Evolutionary conservation across 2,329 filamentous ascomycete genomes (phyloP).

Genomic region (Aureobasidium musti): DNA sequence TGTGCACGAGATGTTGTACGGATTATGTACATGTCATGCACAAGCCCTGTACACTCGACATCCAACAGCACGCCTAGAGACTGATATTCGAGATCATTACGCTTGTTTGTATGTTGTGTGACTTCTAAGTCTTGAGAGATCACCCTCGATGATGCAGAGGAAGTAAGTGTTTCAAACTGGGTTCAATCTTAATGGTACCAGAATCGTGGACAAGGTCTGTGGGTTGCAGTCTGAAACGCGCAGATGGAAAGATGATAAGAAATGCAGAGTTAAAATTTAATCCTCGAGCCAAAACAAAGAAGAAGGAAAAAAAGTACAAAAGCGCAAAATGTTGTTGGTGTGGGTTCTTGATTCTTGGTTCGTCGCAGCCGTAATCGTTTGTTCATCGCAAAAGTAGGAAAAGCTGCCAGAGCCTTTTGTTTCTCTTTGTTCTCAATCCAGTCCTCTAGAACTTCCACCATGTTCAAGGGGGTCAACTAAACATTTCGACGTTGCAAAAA

Average conservation of each 20-base stretch:
- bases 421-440: constrained; percentile 10
- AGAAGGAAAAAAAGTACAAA: not conserved
- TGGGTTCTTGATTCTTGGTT: not conserved
- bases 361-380: constrained; percentile 9
- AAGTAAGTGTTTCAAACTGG: too few species aligned
- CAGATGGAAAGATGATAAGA: not conserved
- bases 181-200: too few species aligned
- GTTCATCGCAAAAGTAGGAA: not conserved
- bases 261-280: constrained; percentile 1
- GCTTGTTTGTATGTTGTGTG: too few species aligned
- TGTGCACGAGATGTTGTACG: too few species aligned
- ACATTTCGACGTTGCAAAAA: constrained; percentile 19
- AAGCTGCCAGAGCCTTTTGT: constrained; percentile 22
- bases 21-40: too few species aligned
- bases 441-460: not conserved
- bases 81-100: too few species aligned
- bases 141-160: too few species aligned
- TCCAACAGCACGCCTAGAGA: too few species aligned
- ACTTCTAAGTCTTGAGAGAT: too few species aligned
- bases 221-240: too few species aligned
- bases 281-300: not conserved
- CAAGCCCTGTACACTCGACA: too few species aligned
- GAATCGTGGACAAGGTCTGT: too few species aligned
- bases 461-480: not conserved
- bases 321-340: not conserved